Evolutionary conservation across 176 grass and related monocot species (phyloP).

Genomic region (Triticum turgidum): DNA sequence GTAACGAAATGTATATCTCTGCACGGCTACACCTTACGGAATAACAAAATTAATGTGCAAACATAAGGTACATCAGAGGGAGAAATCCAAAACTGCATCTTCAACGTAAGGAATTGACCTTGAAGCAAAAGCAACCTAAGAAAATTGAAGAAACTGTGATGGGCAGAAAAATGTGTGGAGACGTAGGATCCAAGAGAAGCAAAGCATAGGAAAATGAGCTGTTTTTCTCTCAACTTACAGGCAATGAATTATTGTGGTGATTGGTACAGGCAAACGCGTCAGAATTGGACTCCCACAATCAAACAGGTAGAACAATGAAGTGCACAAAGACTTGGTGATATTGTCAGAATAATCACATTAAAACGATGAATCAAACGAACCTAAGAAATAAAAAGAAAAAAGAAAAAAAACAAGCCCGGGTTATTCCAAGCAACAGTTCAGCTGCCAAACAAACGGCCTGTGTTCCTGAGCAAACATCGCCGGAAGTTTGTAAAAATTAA

Average conservation of each 20-base stretch:
- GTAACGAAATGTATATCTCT: background rate
- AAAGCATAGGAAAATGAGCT: background rate
- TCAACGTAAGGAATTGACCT: constrained; percentile 17
- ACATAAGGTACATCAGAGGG: background rate
- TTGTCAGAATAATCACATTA: background rate
- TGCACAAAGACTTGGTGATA: background rate
- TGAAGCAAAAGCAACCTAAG: constrained; percentile 22
- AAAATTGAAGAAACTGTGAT: background rate
- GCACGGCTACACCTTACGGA: constrained; percentile 23
- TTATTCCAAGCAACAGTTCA: background rate
- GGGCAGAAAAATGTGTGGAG: constrained; percentile 13
- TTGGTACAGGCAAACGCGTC: background rate
- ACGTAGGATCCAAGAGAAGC: constrained; percentile 18
- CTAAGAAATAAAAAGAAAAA: no score
- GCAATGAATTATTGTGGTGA: background rate
- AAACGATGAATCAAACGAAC: background rate
- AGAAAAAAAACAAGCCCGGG: background rate
- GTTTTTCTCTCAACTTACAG: background rate
- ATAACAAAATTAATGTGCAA: background rate
- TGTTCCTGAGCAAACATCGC: background rate
- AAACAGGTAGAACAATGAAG: background rate
- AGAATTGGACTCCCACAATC: background rate
- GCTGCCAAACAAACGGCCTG: background rate
- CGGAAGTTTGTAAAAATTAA: background rate
- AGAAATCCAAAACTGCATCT: background rate